Evolutionary conservation across 2,329 filamentous ascomycete species (phyloP).

Genomic region (Phyllosticta capitalensis): DNA sequence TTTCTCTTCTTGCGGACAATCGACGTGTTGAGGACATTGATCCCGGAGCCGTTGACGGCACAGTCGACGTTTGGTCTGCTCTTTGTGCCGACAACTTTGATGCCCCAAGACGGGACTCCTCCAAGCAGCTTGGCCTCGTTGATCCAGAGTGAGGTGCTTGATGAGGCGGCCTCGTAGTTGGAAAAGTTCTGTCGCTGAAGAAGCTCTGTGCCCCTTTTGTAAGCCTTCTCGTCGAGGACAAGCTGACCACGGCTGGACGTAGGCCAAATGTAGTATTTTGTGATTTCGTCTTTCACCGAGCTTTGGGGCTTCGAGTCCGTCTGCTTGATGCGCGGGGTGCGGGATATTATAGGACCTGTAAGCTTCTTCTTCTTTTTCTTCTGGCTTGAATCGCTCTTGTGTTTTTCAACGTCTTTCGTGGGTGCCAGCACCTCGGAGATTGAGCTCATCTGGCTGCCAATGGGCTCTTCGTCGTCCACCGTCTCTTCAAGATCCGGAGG

Average conservation of each 20-base stretch:
- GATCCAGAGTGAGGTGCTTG: conserved; percentile 62
- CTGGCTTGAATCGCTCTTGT: not conserved
- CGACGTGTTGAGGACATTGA: conserved; percentile 17
- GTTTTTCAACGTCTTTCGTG: not conserved
- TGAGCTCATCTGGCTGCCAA: conserved; percentile 12
- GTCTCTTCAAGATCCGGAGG: conserved; percentile 40
- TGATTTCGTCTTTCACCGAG: conserved; percentile 44
- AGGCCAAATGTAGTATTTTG: conserved; percentile 59
- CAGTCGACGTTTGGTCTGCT: not conserved
- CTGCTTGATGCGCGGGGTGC: conserved; percentile 57
- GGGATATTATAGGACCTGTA: conserved; percentile 52
- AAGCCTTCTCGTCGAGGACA: conserved; percentile 54
- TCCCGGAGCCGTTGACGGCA: conserved; percentile 14
- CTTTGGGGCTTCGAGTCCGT: conserved; percentile 26
- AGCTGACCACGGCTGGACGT: conserved; percentile 51
- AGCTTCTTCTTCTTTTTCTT: conserved; percentile 23
- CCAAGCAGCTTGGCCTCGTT: conserved; percentile 48
- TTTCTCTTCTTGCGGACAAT: conserved; percentile 29
- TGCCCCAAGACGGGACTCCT: not conserved
- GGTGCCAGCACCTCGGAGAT: conserved; percentile 12
- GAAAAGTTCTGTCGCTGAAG: conserved; percentile 67
- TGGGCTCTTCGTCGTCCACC: not conserved
- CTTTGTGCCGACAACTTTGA: not conserved
- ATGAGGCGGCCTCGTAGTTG: conserved; percentile 50
- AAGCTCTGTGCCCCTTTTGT: conserved; percentile 59